These are phyloP conservation scores for Stevia rebaudiana DNA, from an alignment of 140 eudicot genomes.

Conservation along the genomic window DNA sequence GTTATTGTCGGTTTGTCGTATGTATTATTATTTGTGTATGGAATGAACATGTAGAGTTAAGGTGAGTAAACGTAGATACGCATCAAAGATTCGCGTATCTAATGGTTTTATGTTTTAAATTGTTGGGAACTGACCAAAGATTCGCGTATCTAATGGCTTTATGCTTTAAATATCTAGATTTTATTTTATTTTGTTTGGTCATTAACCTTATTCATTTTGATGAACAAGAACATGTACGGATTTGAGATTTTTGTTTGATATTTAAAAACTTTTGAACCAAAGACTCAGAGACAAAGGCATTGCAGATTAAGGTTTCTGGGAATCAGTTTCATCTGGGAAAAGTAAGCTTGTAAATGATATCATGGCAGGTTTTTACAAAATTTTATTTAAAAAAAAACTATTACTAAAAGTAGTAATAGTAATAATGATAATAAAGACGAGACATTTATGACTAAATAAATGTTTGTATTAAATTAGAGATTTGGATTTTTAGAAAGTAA, in stretches of 20 bases:
- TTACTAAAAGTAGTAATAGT: neutral
- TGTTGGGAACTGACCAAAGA: neutral
- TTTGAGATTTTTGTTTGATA: neutral
- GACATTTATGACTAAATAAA: neutral
- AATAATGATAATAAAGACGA: neutral
- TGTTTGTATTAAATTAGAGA: constrained; percentile 2
- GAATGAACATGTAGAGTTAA: neutral
- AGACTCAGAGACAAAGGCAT: neutral
- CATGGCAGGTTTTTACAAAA: neutral
- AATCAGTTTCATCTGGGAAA: neutral
- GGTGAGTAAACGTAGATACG: neutral
- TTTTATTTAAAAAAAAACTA: neutral
- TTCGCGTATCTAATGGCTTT: neutral
- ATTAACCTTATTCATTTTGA: too few species aligned
- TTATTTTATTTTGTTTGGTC: too few species aligned
- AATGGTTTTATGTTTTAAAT: neutral
- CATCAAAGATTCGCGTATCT: neutral
- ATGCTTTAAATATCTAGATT: neutral
- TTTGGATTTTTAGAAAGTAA: neutral
- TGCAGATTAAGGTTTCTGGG: neutral
- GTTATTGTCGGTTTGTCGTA: too few species aligned
- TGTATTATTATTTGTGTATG: neutral
- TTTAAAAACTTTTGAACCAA: neutral
- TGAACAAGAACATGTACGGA: neutral
- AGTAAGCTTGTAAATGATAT: neutral